Percentiles rank a stretch among this genome's conserved stretches.
Conservation (phyloP, 1,284 basidiomycete species). For the Tilletia caries region DNA sequence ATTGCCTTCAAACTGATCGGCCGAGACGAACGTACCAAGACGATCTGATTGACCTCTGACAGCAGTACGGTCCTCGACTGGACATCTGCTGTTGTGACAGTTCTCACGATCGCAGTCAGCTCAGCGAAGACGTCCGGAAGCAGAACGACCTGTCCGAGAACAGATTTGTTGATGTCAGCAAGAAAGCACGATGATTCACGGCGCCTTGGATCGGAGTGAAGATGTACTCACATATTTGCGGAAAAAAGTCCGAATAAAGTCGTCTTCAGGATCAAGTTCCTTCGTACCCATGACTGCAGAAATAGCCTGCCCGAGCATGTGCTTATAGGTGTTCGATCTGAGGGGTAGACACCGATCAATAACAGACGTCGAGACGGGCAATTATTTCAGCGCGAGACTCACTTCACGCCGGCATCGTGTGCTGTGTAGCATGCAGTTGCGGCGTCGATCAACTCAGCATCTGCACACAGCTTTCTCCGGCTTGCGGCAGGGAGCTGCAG, state of each 20-base stretch:
- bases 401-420: conserved; percentile 65
- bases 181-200: too few relatives aligned
- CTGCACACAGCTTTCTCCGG: conserved; percentile 71
- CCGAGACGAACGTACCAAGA: conserved; percentile 54
- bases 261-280: background rate
- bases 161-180: conserved; percentile 54
- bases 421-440: conserved; percentile 54
- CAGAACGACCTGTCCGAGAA: conserved; percentile 37
- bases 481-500: conserved; percentile 74
- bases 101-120: conserved; percentile 44
- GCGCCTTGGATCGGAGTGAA: too few relatives aligned
- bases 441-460: conserved; percentile 83
- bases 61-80: conserved; percentile 8
- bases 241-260: conserved; percentile 17
- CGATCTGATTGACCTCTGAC: conserved; percentile 68
- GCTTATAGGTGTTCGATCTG: background rate
- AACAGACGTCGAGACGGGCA: background rate
- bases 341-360: background rate
- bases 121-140: conserved; percentile 53
- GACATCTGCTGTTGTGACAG: background rate
- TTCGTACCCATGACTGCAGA: background rate
- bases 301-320: background rate
- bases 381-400: conserved; percentile 22
- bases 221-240: conserved; percentile 35
- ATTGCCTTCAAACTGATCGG: background rate